phyloP scores from a whole-genome alignment of 2,329 filamentous ascomycete species.

The Neoscytalidium dimidiatum region DNA sequence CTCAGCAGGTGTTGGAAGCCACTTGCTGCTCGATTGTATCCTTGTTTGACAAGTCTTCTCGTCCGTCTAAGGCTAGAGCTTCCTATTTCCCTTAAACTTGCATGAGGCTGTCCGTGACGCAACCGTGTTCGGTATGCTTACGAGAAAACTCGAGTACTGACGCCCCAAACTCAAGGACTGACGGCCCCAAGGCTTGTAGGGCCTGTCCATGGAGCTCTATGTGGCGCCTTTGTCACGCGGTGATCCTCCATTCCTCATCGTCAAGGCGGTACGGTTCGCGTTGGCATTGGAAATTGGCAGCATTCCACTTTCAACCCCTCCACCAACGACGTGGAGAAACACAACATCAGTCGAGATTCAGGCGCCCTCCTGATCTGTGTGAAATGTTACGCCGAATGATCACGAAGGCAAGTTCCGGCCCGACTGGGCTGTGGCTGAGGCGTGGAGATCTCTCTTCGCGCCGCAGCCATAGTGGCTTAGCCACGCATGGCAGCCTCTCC shows the following conservation, averaged over 20 bases:
- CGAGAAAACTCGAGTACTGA: not conserved
- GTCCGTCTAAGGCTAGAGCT: not conserved
- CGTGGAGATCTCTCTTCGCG: not conserved
- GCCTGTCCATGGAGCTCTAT: not conserved
- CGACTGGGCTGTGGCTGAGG: not conserved
- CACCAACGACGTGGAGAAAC: not conserved
- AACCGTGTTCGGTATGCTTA: not conserved
- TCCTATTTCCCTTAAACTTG: not conserved
- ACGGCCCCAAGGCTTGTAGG: no score
- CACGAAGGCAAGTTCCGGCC: not conserved
- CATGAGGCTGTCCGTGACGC: not conserved
- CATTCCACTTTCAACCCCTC: conserved; percentile 2
- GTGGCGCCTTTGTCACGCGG: not conserved
- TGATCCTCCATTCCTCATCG: conserved; percentile 7
- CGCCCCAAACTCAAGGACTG: not conserved
- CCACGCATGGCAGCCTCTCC: not conserved
- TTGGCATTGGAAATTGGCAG: not conserved
- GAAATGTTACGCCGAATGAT: not conserved
- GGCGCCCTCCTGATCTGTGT: not conserved
- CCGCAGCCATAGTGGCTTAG: not conserved
- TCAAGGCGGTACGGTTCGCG: not conserved
- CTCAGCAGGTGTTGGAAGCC: not conserved
- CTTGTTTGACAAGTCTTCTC: not conserved
- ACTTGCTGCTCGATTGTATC: not conserved
- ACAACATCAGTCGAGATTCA: not conserved